Evolutionary conservation across 495 filamentous ascomycete species (phyloP).

Genomic region (Oidiodendron maius): DNA sequence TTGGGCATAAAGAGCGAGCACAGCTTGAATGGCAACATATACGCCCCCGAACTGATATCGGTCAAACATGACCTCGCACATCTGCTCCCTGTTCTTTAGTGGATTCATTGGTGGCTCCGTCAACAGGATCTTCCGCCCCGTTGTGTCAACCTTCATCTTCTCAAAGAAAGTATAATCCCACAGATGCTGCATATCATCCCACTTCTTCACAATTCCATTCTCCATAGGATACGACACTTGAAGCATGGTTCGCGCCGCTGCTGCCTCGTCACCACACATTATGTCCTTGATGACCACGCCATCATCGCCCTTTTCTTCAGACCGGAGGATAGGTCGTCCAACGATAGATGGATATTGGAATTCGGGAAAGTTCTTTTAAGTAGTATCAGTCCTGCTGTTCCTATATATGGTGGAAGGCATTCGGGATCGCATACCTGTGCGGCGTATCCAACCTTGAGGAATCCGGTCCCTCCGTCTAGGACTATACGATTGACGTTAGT

Average conservation of each 20-base stretch:
- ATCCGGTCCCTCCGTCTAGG: slow-evolving; percentile 99
- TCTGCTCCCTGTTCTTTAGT: slow-evolving; percentile 88
- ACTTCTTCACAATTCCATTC: slow-evolving; percentile 97
- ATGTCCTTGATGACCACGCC: slow-evolving; percentile 87
- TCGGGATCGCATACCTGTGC: slow-evolving; percentile 53
- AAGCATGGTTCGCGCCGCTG: slow-evolving; percentile 89
- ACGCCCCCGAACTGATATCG: slow-evolving; percentile 93
- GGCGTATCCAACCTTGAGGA: slow-evolving; percentile 98
- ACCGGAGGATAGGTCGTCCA: slow-evolving; percentile 93
- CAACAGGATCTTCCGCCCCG: slow-evolving; percentile 92
- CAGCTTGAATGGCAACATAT: slow-evolving; percentile 97
- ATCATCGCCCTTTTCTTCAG: slow-evolving; percentile 67
- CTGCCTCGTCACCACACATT: slow-evolving; percentile 99
- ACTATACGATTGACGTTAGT: slow-evolving; percentile 49
- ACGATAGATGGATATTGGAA: slow-evolving; percentile 98
- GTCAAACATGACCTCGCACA: slow-evolving; percentile 99
- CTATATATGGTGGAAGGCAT: neutral
- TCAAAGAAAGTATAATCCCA: slow-evolving; percentile 99
- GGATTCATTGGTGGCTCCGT: slow-evolving; percentile 99
- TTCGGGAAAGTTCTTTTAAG: slow-evolving; percentile 97
- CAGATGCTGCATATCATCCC: slow-evolving; percentile 99
- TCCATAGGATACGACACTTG: slow-evolving; percentile 99
- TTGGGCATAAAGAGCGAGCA: slow-evolving; percentile 95
- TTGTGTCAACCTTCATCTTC: slow-evolving; percentile 89
- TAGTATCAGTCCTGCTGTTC: slow-evolving; percentile 13